These are phyloP conservation scores for Stephania japonica DNA, from an alignment of 164 flowering plant genomes.

Conservation along the genomic window DNA sequence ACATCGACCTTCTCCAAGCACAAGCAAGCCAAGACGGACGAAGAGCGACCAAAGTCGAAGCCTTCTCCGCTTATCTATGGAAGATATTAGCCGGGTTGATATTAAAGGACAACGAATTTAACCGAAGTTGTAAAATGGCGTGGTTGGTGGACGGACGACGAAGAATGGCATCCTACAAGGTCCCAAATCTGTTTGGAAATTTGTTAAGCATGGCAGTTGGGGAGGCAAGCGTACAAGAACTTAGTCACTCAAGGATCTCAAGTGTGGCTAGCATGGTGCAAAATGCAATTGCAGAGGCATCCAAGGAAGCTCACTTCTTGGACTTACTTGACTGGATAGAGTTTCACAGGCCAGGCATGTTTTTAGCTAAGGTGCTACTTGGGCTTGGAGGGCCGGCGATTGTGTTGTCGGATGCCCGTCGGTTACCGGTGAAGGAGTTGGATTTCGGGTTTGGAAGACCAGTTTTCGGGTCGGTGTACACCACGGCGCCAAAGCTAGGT, in stretches of 20 bases:
- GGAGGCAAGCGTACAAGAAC: not conserved
- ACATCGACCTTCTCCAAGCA: slow-evolving; percentile 2
- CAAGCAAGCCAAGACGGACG: slow-evolving; percentile 1
- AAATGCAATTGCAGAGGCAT: not conserved
- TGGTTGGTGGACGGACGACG: slow-evolving; percentile 7
- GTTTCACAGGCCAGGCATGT: slow-evolving; percentile 8
- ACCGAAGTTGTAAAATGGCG: slow-evolving; percentile 1
- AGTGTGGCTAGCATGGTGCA: not conserved
- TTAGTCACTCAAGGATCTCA: not conserved
- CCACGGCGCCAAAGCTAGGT: not conserved
- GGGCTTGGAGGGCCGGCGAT: slow-evolving; percentile 1
- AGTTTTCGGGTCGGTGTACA: not conserved
- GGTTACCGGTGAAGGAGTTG: not conserved
- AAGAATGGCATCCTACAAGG: not conserved
- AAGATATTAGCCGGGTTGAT: not conserved
- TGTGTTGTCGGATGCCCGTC: not conserved
- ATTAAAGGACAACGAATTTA: not conserved
- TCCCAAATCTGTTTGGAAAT: slow-evolving; percentile 13
- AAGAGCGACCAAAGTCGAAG: slow-evolving; percentile 2
- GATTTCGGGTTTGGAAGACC: slow-evolving; percentile 11
- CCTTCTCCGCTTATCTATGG: slow-evolving; percentile 8
- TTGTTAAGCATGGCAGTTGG: slow-evolving; percentile 4
- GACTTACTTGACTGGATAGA: slow-evolving; percentile 13
- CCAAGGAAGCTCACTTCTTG: slow-evolving; percentile 3
- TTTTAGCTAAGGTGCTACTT: slow-evolving; percentile 9